Evolutionary conservation across 192 early-diverging fungal species (phyloP).

Genomic region (Backusella macrospora): DNA sequence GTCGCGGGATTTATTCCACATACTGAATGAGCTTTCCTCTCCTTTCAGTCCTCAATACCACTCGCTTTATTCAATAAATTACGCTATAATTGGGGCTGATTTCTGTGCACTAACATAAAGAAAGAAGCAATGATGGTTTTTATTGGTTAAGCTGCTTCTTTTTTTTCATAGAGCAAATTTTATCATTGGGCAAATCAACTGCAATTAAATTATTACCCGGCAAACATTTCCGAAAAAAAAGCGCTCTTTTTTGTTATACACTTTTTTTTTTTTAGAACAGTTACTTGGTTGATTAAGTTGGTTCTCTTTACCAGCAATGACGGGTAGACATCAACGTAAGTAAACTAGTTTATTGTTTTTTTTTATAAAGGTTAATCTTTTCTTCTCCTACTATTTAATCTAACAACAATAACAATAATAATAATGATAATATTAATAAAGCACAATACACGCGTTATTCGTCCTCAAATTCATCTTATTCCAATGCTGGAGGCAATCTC

Average conservation of each 20-base stretch:
- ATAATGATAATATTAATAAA: background rate
- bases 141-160: too few relatives aligned
- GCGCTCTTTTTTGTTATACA: background rate
- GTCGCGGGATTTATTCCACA: too few relatives aligned
- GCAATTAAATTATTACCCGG: too few relatives aligned
- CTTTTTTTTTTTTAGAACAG: background rate
- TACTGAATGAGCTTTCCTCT: too few relatives aligned
- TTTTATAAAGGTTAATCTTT: background rate
- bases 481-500: constrained; percentile 21
- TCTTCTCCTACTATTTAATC: background rate
- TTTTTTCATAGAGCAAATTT: too few relatives aligned
- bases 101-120: too few relatives aligned
- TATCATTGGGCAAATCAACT: too few relatives aligned
- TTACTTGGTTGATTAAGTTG: constrained; percentile 1
- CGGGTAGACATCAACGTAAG: constrained; percentile 37
- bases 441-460: constrained; percentile 34
- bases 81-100: too few relatives aligned
- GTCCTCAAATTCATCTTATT: constrained; percentile 12
- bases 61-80: too few relatives aligned
- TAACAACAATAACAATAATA: background rate
- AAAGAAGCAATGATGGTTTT: too few relatives aligned
- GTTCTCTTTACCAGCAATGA: constrained; percentile 17
- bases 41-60: too few relatives aligned
- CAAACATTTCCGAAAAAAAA: too few relatives aligned
- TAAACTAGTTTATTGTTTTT: background rate